Conservation (phyloP, 257 asterid genomes). For the Pogostemon cablin region DNA sequence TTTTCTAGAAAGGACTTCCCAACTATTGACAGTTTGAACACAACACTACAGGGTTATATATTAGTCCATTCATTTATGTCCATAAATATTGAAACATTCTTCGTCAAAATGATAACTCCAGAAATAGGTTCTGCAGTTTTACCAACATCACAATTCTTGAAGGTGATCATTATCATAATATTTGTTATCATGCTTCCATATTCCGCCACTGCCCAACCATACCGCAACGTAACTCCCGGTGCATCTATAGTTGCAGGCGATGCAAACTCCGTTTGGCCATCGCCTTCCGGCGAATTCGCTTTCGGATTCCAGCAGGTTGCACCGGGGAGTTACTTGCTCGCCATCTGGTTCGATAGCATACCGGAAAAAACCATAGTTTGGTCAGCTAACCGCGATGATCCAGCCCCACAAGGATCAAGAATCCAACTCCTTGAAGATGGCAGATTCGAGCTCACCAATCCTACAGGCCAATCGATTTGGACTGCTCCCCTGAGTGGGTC, state of each 20-base stretch:
- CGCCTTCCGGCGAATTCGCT: constrained; percentile 47
- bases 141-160: too few relatives aligned
- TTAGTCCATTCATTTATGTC: too few relatives aligned
- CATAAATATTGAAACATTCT: too few relatives aligned
- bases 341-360: constrained; percentile 45
- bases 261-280: constrained; percentile 28
- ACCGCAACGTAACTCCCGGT: constrained; percentile 24
- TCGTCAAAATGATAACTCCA: too few relatives aligned
- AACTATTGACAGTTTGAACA: too few relatives aligned
- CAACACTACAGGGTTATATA: too few relatives aligned
- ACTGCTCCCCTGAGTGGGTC: not conserved
- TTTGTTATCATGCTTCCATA: not conserved
- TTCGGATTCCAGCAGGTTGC: constrained; percentile 40
- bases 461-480: constrained; percentile 28
- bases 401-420: constrained; percentile 30
- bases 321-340: constrained; percentile 40
- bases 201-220: constrained; percentile 20
- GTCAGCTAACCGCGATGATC: constrained; percentile 45
- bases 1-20: too few relatives aligned
- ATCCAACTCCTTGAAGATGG: constrained; percentile 32
- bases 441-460: constrained; percentile 21
- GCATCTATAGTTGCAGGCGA: constrained; percentile 29
- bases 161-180: not conserved
- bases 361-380: constrained; percentile 41
- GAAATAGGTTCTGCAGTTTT: not conserved